A percentile compares a stretch with the other conserved stretches of the same genome.
Evolutionary conservation across 129 eudicot genomes (phyloP).

Genomic region (Gnaphalium uliginosum): DNA sequence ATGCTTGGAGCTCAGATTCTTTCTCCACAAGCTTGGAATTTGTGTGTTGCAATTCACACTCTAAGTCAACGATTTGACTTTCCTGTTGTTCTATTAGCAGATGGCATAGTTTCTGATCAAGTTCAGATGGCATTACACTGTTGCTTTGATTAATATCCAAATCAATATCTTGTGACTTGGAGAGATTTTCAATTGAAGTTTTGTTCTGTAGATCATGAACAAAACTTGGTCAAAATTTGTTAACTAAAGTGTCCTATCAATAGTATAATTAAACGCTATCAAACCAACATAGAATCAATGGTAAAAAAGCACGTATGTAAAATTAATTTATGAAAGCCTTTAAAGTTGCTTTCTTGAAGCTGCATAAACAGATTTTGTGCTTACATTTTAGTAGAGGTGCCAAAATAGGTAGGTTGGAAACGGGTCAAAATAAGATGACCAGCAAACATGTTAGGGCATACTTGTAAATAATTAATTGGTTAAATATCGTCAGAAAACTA

Average conservation of each 20-base stretch:
- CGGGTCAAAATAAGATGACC: not conserved
- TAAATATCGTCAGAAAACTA: not conserved
- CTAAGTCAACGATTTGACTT: conserved; percentile 64
- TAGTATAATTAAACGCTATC: not conserved
- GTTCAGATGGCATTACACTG: conserved; percentile 60
- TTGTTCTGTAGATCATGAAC: conserved; percentile 36
- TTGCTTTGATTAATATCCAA: conserved; percentile 24
- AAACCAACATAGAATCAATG: not conserved
- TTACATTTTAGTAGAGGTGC: not conserved
- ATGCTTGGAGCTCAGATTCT: conserved; percentile 78
- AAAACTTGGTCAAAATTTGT: not conserved
- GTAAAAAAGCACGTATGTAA: not conserved
- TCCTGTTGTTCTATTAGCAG: conserved; percentile 73
- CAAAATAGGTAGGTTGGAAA: not conserved
- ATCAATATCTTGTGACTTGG: conserved; percentile 26
- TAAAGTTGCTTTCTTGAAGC: conserved; percentile 14
- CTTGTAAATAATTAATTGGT: not conserved
- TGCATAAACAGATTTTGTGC: not conserved
- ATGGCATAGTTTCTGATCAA: conserved; percentile 60
- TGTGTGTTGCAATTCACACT: conserved; percentile 56
- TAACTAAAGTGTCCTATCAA: not conserved
- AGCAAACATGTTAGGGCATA: not conserved
- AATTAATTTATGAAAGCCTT: not conserved
- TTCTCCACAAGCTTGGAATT: conserved; percentile 66
- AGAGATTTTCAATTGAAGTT: conserved; percentile 31